phyloP scores from a whole-genome alignment of 2,329 filamentous ascomycete species.

The Corinectria fuckeliana region DNA sequence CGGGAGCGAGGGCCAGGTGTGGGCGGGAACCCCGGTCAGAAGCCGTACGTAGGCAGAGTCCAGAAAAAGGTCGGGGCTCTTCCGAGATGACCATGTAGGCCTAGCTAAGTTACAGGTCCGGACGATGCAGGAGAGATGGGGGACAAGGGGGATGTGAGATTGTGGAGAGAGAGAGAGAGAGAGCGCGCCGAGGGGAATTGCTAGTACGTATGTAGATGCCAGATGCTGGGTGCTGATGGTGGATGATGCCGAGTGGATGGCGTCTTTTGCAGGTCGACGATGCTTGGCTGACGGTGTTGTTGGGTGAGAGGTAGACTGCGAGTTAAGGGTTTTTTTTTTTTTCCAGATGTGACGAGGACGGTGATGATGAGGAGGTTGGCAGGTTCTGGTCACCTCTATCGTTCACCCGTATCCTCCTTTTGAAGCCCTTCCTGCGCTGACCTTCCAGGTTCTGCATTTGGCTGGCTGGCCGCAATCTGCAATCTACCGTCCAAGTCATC shows the following conservation, averaged over 20 bases:
- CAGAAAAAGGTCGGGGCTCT: neutral
- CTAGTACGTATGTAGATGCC: no score
- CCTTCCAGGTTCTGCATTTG: neutral
- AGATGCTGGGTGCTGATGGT: constrained; percentile 5
- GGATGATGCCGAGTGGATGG: constrained; percentile 22
- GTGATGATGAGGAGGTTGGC: constrained; percentile 12
- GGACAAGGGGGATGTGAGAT: neutral
- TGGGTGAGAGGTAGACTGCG: neutral
- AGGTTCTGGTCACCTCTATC: neutral
- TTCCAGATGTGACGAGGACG: neutral
- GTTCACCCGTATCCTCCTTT: constrained; percentile 6
- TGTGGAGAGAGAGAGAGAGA: constrained; percentile 11
- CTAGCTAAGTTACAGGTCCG: no score
- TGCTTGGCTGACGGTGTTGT: neutral
- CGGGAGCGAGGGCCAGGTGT: constrained; percentile 16
- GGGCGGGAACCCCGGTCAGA: constrained; percentile 16
- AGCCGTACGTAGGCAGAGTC: constrained; percentile 12
- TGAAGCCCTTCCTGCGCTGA: neutral
- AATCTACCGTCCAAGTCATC: constrained; percentile 5
- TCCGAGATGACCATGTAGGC: no score
- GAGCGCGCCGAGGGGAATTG: no score
- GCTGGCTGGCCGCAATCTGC: neutral
- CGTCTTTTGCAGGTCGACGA: constrained; percentile 8
- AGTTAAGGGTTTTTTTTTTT: neutral
- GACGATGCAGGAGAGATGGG: constrained; percentile 18